Conservation (phyloP, 2,329 filamentous ascomycete genomes). For the Ophiostoma quercus region DNA sequence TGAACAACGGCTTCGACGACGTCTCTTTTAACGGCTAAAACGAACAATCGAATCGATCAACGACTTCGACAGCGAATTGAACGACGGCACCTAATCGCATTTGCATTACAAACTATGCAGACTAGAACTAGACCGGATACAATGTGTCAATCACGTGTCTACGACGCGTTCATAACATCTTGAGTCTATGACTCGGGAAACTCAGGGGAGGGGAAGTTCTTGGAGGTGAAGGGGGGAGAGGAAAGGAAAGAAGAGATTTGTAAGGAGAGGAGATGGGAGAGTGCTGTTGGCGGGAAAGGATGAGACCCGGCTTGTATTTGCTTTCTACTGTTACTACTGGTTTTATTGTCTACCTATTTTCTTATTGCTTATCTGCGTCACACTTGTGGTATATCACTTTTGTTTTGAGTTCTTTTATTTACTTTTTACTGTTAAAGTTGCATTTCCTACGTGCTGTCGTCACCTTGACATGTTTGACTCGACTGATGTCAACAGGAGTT, state of each 20-base stretch:
- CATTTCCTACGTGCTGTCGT: not conserved
- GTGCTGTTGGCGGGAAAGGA: not conserved
- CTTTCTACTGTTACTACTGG: not conserved
- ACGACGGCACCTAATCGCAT: not conserved
- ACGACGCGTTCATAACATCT: not conserved
- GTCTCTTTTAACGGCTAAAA: too few relatives aligned
- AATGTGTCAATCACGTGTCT: not conserved
- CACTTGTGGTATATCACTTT: constrained; percentile 7
- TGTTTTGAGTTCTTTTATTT: not conserved
- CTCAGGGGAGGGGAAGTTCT: not conserved
- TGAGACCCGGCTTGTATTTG: not conserved
- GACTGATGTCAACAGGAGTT: not conserved
- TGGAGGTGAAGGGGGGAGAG: not conserved
- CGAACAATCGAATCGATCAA: too few relatives aligned
- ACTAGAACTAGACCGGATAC: not conserved
- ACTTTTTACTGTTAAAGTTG: not conserved
- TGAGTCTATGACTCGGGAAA: not conserved
- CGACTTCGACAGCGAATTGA: too few relatives aligned
- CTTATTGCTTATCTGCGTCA: not conserved
- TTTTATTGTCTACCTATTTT: not conserved
- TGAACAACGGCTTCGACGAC: not conserved
- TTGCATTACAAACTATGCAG: not conserved
- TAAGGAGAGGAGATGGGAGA: not conserved
- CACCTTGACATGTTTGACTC: not conserved
- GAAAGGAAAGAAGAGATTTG: not conserved